Evolutionary conservation across 768 basidiomycete genomes (phyloP), one percentile per base, ranked within the genome.

Genomic region (Fomitopsis pulvina): DNA sequence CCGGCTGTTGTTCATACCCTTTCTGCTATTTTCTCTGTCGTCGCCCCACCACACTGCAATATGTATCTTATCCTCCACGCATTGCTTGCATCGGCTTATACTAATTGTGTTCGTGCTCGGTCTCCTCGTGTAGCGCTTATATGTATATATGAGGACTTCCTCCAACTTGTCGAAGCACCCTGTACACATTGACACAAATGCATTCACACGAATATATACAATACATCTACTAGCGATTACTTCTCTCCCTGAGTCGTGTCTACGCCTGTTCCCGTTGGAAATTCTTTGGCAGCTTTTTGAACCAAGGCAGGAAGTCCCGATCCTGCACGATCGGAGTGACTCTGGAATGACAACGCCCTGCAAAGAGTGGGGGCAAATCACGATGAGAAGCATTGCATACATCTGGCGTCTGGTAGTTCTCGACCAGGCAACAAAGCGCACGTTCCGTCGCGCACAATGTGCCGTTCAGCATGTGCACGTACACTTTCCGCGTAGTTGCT

Each of bases 401-500:
- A 44, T 96, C 92, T 0, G 87, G 77, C 0, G 93, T 97, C 71
- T 99, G 96, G 65, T 95, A 92, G 68, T 98, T 98, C 71, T 99
- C 96, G n/a, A 92, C 94, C 50, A 99, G 60, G 68, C 96, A 98
- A 69, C 95, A 98, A 18, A 98, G 73, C 1, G 96, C 91, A 32
- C 96, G 89, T 69, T 95, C 91, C 1, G 96, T 98, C 1, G 96
- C 96, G 59, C 93, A 96, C 40, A 99, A 77, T 2, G 96, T 99
- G 29, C 92, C 95, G 66, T 99, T 99, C 62, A 99, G 71, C 96
- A 99, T 99, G 74, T 99, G 96, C 4, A 96, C 94, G 68, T 97
- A 98, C 4, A 92, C 71, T 63, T 97, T 94, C 51, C 88, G 80
- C 45, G 87, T 76, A n/a, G n/a, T 62, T 97, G 92, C 26, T 93